These are phyloP conservation scores for Erodium moschatum DNA, from an alignment of 441 rosid species.

Conservation along the genomic window DNA sequence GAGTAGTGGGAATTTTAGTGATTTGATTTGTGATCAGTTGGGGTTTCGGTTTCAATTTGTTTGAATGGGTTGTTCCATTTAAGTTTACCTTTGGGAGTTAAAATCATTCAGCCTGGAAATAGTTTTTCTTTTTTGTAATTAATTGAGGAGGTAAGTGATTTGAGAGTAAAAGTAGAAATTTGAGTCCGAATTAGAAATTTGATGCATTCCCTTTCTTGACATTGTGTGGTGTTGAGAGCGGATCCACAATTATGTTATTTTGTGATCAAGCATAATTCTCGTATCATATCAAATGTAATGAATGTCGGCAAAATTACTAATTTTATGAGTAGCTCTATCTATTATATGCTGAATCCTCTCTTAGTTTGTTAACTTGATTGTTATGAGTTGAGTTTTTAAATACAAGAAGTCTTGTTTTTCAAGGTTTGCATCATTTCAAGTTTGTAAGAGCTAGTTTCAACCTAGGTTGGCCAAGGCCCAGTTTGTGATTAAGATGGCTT, in stretches of 20 bases:
- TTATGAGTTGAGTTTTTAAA: background rate
- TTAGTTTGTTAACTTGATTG: background rate
- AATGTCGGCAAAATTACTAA: background rate
- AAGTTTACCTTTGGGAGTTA: background rate
- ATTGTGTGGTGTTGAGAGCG: background rate
- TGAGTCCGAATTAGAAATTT: background rate
- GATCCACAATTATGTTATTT: background rate
- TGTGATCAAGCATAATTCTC: background rate
- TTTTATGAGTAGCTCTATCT: background rate
- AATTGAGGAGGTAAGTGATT: background rate
- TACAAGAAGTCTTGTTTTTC: constrained; percentile 5
- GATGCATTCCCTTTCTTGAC: background rate
- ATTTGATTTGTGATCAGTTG: background rate
- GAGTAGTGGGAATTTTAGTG: background rate
- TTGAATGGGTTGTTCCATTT: background rate
- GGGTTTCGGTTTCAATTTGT: background rate
- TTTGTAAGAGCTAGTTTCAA: background rate
- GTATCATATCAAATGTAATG: background rate
- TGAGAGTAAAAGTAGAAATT: background rate
- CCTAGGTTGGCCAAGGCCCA: background rate
- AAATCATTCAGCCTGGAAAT: background rate
- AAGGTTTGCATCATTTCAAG: background rate
- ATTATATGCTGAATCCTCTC: background rate
- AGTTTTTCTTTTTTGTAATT: background rate
- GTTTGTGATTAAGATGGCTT: background rate